Base-by-base conservation (phyloP, 306 rosid genomes). In the Lathyrus oleraceus region DNA sequence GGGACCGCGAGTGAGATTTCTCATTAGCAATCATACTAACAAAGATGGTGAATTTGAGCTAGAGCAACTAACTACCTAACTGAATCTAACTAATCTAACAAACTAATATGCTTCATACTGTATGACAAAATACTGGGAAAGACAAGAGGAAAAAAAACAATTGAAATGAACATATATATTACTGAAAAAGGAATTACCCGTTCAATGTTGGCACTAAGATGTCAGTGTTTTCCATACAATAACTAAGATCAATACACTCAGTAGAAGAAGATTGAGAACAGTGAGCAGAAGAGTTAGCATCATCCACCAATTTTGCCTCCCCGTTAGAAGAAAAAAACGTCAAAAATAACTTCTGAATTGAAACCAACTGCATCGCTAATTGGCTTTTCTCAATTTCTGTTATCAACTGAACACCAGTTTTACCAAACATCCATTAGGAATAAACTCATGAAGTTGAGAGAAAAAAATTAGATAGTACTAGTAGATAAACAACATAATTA, bases 171-270 rank as follows among this genome's bases (percentile, higher is more conserved):
- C 39, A 64, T 0, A 23, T 1, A 63, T 21, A 14, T 21, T 12
- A 23, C n/a, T 23, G 21, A 32, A 44, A 44, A 35, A 65, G 6
- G 25, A 67, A 44, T 44, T 61, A 92, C 98, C 98, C 98, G 76
- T 92, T 89, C 81, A 92, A 79, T 65, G 92, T 92, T 77, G 96
- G 98, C 57, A 92, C 20, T 1, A 88, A 86, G 70, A 92, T 63
- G n/a, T 83, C 81, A 61, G 92, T 74, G 77, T 86, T 82, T 39
- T 89, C 82, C 96, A 92, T 60, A 80, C 85, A 85, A 66, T 73
- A 73, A 79, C 89, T 89, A 60, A 92, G 92, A 87, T 92, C 92
- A 79, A 92, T 87, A 63, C 82, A 78, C 32, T 77, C 76, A 42
- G 80, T 51, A 70, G 87, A 72, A 36, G 28, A 81, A 20, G 88